Evolutionary conservation across 352 stramenopile genomes (phyloP).

Genomic region (Blastocystis sp.): DNA sequence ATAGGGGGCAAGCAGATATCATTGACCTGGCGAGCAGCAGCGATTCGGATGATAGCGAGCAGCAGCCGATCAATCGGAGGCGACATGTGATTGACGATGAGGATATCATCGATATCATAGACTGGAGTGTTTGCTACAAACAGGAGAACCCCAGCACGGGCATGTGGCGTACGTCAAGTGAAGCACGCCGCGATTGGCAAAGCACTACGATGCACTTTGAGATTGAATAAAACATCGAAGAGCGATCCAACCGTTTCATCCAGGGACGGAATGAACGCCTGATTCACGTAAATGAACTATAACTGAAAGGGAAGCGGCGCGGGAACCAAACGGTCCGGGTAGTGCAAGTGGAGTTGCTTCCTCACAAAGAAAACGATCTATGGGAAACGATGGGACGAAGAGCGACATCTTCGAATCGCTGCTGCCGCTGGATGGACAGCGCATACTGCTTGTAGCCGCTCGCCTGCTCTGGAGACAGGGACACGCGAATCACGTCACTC

Average conservation of each 20-base stretch:
- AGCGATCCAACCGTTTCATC: background rate
- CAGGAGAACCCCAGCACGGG: background rate
- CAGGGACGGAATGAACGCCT: background rate
- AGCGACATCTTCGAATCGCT: background rate
- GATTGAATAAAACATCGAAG: background rate
- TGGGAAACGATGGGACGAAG: background rate
- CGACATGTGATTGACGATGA: background rate
- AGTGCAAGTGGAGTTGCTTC: background rate
- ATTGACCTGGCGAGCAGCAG: conserved; percentile 27
- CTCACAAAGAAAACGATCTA: background rate
- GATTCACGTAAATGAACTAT: background rate
- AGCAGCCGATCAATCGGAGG: background rate
- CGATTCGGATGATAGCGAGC: background rate
- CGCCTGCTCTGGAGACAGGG: background rate
- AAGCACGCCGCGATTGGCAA: background rate
- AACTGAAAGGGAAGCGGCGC: background rate
- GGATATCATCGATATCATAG: conserved; percentile 34
- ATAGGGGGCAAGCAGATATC: background rate
- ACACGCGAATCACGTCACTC: background rate
- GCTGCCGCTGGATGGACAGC: background rate
- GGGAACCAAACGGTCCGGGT: background rate
- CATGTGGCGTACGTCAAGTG: background rate
- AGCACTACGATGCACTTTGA: background rate
- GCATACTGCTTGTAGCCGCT: background rate
- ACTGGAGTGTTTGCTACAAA: conserved; percentile 23